Evolutionary conservation across 2,329 filamentous ascomycete genomes (phyloP).

Genomic region (Albophoma yamanashiensis): DNA sequence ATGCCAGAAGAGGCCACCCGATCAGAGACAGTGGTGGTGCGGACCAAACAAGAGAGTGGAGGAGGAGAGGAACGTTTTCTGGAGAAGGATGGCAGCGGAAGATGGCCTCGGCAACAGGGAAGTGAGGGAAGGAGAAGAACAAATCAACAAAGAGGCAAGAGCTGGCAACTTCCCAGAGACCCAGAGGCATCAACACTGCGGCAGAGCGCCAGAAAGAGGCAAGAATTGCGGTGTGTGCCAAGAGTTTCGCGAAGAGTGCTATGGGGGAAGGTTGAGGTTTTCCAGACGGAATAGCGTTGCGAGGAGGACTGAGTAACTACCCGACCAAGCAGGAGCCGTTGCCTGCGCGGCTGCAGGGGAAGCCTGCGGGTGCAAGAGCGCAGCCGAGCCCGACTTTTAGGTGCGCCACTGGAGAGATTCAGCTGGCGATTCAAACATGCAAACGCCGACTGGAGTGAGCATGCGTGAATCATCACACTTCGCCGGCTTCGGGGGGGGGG

Average conservation of each 20-base stretch:
- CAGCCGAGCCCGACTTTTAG: background rate
- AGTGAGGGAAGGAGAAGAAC: constrained; percentile 3
- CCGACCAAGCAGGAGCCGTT: background rate
- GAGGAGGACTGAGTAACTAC: background rate
- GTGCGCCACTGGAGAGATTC: background rate
- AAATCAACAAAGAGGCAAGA: constrained; percentile 8
- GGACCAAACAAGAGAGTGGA: constrained; percentile 6
- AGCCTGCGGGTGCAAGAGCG: background rate
- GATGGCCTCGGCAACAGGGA: background rate
- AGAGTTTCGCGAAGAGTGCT: constrained; percentile 4
- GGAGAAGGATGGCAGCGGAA: constrained; percentile 4
- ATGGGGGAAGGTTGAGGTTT: constrained; percentile 1
- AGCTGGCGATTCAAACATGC: background rate
- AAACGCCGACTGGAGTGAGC: background rate
- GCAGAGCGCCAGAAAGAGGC: constrained; percentile 11
- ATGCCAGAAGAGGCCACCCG: constrained; percentile 15
- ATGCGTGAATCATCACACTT: background rate
- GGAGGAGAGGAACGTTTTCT: constrained; percentile 1
- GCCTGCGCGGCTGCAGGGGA: background rate
- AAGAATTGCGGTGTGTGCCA: constrained; percentile 12
- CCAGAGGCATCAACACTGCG: constrained; percentile 2
- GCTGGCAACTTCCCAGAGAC: constrained; percentile 14
- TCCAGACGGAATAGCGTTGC: background rate
- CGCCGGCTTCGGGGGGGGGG: too few species aligned
- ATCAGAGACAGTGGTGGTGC: constrained; percentile 16